Conservation (phyloP, 495 filamentous ascomycete genomes). For the Penicillium bovifimosum region DNA sequence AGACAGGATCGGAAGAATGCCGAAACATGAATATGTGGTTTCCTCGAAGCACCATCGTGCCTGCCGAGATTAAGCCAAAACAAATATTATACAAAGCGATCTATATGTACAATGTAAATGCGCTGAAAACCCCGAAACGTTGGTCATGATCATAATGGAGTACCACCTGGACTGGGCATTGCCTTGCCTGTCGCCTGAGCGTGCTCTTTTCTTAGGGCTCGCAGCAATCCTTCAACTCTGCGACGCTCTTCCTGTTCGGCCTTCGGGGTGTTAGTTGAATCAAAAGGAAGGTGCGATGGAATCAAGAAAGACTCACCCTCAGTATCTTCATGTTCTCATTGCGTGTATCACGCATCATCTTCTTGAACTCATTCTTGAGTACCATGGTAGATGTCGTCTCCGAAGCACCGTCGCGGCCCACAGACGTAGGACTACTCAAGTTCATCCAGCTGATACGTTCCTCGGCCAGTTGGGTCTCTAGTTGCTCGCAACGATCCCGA, state of each 20-base stretch:
- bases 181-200: slow-evolving; percentile 46
- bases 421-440: slow-evolving; percentile 47
- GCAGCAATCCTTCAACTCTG: slow-evolving; percentile 55
- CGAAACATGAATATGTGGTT: background rate
- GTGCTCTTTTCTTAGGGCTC: slow-evolving; percentile 51
- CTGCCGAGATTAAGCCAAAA: slow-evolving; percentile 18
- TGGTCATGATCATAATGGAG: slow-evolving; percentile 39
- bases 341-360: slow-evolving; percentile 83
- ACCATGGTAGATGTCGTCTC: slow-evolving; percentile 67
- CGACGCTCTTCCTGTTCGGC: slow-evolving; percentile 69
- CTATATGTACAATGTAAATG: slow-evolving; percentile 22
- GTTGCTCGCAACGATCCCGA: slow-evolving; percentile 60
- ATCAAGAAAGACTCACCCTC: slow-evolving; percentile 48
- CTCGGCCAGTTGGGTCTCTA: slow-evolving; percentile 65
- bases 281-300: background rate
- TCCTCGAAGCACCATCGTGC: slow-evolving; percentile 13
- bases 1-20: background rate
- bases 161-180: slow-evolving; percentile 44
- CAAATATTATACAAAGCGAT: slow-evolving; percentile 16
- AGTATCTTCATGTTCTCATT: slow-evolving; percentile 63
- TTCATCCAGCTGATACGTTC: slow-evolving; percentile 70
- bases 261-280: slow-evolving; percentile 35
- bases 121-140: slow-evolving; percentile 10
- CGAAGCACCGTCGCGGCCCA: slow-evolving; percentile 40
- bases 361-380: slow-evolving; percentile 77